phyloP scores from a whole-genome alignment of 768 basidiomycete genomes.

The Trametes elegans region DNA sequence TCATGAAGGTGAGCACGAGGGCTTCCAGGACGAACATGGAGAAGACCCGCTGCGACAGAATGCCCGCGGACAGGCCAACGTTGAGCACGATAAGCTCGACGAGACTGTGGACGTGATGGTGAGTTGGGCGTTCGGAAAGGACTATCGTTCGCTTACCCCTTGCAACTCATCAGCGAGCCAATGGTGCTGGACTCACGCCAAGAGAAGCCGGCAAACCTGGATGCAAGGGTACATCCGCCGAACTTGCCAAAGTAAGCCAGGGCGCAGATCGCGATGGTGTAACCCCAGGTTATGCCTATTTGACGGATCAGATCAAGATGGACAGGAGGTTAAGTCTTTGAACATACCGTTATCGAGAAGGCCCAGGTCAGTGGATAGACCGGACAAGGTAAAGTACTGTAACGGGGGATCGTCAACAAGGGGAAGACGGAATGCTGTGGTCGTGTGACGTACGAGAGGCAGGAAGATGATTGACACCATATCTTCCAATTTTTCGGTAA shows the following conservation, averaged over 20 bases:
- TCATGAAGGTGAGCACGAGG: constrained; percentile 79
- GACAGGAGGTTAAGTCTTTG: neutral
- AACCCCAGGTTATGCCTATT: constrained; percentile 82
- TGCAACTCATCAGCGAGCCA: constrained; percentile 93
- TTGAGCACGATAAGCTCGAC: constrained; percentile 97
- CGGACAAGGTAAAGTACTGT: constrained; percentile 91
- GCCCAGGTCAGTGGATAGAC: constrained; percentile 85
- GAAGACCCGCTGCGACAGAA: constrained; percentile 71
- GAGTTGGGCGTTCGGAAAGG: neutral
- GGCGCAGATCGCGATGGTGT: constrained; percentile 72
- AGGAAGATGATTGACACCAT: constrained; percentile 88
- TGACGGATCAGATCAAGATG: neutral
- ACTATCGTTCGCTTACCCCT: constrained; percentile 57
- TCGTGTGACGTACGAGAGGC: constrained; percentile 62
- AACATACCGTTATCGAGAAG: constrained; percentile 68
- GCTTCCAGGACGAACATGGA: constrained; percentile 95
- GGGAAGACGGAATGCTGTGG: neutral
- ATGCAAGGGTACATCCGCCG: constrained; percentile 74
- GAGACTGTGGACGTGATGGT: constrained; percentile 44
- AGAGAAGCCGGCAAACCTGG: constrained; percentile 63
- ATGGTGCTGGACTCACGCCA: constrained; percentile 83
- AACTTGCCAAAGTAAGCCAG: constrained; percentile 90
- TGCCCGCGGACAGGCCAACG: constrained; percentile 80
- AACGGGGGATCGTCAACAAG: neutral
- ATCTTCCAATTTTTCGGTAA: constrained; percentile 98